Percentiles rank a stretch among this genome's conserved stretches.
Conservation (phyloP, 352 stramenopile genomes). For the Globisporangium nagaii region DNA sequence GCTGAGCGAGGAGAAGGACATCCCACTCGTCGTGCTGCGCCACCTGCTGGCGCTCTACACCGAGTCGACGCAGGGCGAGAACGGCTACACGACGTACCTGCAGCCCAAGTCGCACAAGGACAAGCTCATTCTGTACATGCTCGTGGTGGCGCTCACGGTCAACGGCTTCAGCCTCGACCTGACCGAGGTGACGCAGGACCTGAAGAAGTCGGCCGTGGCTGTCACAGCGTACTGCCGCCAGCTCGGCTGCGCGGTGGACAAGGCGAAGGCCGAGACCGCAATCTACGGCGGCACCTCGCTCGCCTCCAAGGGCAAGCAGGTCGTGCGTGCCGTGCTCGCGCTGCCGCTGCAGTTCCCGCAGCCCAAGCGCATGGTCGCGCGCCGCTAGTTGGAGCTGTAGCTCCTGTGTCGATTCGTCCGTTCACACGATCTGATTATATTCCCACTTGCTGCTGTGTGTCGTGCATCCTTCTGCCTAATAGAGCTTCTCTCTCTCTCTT, state of each 20-base stretch:
- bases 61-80: conserved; percentile 45
- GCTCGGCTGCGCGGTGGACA: conserved; percentile 68
- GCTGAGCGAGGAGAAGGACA: conserved; percentile 74
- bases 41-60: conserved; percentile 70
- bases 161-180: conserved; percentile 76
- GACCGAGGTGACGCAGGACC: conserved; percentile 54
- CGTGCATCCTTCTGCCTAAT: neutral
- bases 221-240: conserved; percentile 64
- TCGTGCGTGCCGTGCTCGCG: conserved; percentile 58
- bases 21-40: conserved; percentile 64
- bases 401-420: too few species aligned
- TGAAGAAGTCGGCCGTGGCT: conserved; percentile 51
- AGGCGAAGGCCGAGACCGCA: conserved; percentile 56
- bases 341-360: conserved; percentile 75
- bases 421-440: too few species aligned
- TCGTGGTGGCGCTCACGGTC: conserved; percentile 68
- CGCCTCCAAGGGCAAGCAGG: conserved; percentile 63
- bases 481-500: too few species aligned
- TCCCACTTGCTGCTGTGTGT: neutral
- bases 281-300: conserved; percentile 40
- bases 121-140: conserved; percentile 72
- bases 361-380: conserved; percentile 50
- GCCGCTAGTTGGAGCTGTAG: conserved; percentile 11
- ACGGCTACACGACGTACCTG: conserved; percentile 57
- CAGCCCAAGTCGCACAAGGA: conserved; percentile 79